Base-by-base conservation (phyloP, 257 asterid species). In the Scutellaria galericulata region DNA sequence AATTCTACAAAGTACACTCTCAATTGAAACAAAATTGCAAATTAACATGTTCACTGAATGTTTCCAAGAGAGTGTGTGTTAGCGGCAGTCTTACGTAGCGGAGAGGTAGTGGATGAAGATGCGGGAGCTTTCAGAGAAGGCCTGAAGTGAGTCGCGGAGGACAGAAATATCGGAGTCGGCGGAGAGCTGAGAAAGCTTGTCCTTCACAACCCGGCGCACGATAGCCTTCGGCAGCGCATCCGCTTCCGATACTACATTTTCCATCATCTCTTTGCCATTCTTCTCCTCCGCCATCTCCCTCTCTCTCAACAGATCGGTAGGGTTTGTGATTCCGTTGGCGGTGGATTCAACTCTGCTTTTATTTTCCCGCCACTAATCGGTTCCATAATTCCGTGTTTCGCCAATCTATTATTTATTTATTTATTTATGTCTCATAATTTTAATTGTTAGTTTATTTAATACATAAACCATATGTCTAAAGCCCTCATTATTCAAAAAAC, bases 141-240 rank as follows among this genome's bases (percentile, higher is more conserved):
- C 97, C 40, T 27, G 83, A 64, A 87, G 90, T 1, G 99, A 83
- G 41, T 95, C 97, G 59, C 90, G 89, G 52, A 87, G 92, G 59
- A 95, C 84, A 9, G 88, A 71, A 52, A 95, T 74, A 8, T 95
- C 98, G 74, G 78, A 77, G 72, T 81, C 86, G 75, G 79, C 13
- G 42, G 97, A 86, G 68, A 95, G 85, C 77, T 86, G 91, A 7
- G 99, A 88, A 1, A 95, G 92, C 81, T 87, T 95, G 18, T 95
- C 95, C 91, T 90, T 92, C 75, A 95, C 97, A 79, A 95, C 71
- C 22, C 97, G 87, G 74, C 98, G 95, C 73, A 92, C 94, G 50
- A 95, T 88, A 66, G 97, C 74, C 89, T 88, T 92, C 7, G 99
- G 99, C 72, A 95, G 90, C 83, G 81, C 88, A 78, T 95, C 97